A percentile compares a stretch with the other conserved stretches of the same genome.
Conservation (phyloP, 2,329 filamentous ascomycete species). For the Clarireedia homoeocarpa region DNA sequence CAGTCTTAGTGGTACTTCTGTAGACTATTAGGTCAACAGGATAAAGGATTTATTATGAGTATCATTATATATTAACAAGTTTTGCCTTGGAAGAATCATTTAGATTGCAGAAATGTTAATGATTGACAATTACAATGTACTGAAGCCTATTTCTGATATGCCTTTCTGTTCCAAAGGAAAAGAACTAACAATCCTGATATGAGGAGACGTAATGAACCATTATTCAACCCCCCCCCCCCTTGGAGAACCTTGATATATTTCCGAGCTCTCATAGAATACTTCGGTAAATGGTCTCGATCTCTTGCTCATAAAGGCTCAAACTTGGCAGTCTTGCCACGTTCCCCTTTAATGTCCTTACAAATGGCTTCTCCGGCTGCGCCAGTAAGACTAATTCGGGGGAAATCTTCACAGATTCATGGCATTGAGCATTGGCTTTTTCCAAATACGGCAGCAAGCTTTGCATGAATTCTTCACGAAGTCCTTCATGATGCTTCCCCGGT, state of each 20-base stretch:
- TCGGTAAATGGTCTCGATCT: background rate
- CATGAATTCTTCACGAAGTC: background rate
- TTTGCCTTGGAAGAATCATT: too few species aligned
- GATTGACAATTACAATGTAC: too few species aligned
- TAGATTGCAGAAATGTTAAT: too few species aligned
- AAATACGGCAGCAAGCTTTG: background rate
- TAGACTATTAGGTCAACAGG: too few species aligned
- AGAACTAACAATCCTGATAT: too few species aligned
- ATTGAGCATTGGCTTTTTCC: background rate
- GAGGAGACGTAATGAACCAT: too few species aligned
- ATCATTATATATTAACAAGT: too few species aligned
- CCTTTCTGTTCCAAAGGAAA: too few species aligned
- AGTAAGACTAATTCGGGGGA: background rate
- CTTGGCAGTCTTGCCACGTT: background rate
- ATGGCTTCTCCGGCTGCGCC: background rate
- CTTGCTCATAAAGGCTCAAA: conserved; percentile 1
- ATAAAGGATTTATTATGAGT: too few species aligned
- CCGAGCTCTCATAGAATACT: background rate
- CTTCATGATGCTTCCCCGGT: background rate
- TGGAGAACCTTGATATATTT: background rate
- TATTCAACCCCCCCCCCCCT: too few species aligned
- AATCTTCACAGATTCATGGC: background rate
- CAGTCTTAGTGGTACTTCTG: too few species aligned
- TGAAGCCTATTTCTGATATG: too few species aligned
- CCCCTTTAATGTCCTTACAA: background rate